Conservation (phyloP, 768 basidiomycete species). For the Pulveroboletus frians region DNA sequence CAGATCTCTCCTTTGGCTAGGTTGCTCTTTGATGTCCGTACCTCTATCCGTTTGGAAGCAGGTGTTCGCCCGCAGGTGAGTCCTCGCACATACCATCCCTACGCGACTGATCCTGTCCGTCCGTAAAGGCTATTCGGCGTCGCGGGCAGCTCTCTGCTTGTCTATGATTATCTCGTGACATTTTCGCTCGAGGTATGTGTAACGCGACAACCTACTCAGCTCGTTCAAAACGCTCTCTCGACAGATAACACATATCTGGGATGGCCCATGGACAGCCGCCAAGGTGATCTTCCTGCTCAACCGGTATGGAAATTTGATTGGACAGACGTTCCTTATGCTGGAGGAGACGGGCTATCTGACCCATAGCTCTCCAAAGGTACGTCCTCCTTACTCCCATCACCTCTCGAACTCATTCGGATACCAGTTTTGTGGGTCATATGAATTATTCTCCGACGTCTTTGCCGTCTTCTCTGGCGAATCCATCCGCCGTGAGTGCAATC, state of each 20-base stretch:
- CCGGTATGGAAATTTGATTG: conserved; percentile 16
- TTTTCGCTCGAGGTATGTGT: conserved; percentile 22
- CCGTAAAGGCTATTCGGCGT: conserved; percentile 7
- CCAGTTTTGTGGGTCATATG: conserved; percentile 16
- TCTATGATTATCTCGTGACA: conserved; percentile 27
- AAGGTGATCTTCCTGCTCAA: conserved; percentile 14
- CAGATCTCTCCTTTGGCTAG: neutral
- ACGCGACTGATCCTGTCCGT: neutral
- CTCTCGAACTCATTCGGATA: neutral
- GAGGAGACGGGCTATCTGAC: conserved; percentile 21
- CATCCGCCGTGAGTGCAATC: conserved; percentile 17
- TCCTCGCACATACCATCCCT: neutral
- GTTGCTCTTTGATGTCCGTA: conserved; percentile 6
- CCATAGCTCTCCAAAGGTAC: conserved; percentile 13
- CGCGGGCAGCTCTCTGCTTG: conserved; percentile 19
- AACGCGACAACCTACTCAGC: no score
- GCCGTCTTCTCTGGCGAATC: conserved; percentile 17
- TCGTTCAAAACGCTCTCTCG: neutral
- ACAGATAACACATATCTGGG: conserved; percentile 19
- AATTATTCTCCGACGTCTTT: neutral
- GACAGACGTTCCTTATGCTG: conserved; percentile 19
- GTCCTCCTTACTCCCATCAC: neutral
- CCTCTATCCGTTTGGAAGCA: conserved; percentile 2
- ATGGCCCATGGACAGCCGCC: conserved; percentile 7
- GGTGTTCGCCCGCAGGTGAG: conserved; percentile 19